A percentile compares a stretch with the other conserved stretches of the same genome.
phyloP scores from a whole-genome alignment of 495 filamentous ascomycete genomes.

The Letharia columbiana region DNA sequence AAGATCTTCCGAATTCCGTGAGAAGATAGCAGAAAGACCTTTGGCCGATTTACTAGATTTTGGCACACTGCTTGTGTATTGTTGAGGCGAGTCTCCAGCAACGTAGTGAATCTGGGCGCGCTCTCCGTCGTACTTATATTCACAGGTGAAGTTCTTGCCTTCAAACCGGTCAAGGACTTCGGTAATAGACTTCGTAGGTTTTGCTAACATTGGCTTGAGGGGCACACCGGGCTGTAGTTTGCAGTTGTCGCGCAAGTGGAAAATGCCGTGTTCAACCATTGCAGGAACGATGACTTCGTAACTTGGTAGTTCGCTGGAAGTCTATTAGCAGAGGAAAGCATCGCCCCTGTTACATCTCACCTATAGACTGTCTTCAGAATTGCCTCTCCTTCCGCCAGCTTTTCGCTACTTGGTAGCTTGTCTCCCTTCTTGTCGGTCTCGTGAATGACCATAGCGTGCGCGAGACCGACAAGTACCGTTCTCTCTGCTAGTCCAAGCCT shows the following conservation, averaged over 20 bases:
- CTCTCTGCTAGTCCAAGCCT: constrained; percentile 85
- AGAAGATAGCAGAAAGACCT: constrained; percentile 84
- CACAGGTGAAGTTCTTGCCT: constrained; percentile 89
- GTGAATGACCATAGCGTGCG: constrained; percentile 78
- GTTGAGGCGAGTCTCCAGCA: constrained; percentile 63
- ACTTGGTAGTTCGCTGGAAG: constrained; percentile 69
- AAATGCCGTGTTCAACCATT: constrained; percentile 78
- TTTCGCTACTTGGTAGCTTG: constrained; percentile 59
- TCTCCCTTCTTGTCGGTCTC: constrained; percentile 59
- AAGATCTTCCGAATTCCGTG: constrained; percentile 89
- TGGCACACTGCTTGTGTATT: constrained; percentile 48
- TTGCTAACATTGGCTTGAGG: constrained; percentile 97
- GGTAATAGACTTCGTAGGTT: constrained; percentile 97
- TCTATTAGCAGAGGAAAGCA: background rate
- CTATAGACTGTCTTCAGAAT: constrained; percentile 87
- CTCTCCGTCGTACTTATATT: constrained; percentile 98
- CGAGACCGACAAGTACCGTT: constrained; percentile 79
- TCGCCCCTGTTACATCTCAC: constrained; percentile 32
- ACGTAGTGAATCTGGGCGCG: constrained; percentile 96
- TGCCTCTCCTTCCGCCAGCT: constrained; percentile 73
- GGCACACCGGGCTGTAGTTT: constrained; percentile 91
- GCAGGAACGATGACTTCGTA: constrained; percentile 92
- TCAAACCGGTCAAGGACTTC: constrained; percentile 97
- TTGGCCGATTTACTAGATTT: constrained; percentile 47
- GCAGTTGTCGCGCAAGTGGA: constrained; percentile 71